phyloP scores from a whole-genome alignment of 108 stramenopile species.

The Aurantiochytrium sp. region DNA sequence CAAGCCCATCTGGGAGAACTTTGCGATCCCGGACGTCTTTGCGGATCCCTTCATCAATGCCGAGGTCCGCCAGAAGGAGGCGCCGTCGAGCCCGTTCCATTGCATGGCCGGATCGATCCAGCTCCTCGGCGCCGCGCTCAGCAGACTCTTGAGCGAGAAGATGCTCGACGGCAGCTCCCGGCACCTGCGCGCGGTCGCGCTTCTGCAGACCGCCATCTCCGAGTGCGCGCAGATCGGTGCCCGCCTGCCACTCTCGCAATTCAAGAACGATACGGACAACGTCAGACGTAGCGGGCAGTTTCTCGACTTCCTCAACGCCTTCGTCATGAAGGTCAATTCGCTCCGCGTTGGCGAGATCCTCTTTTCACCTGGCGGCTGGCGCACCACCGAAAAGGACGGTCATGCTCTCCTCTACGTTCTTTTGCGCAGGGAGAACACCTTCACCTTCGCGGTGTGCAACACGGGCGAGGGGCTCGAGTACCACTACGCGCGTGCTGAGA shows the following conservation, averaged over 20 bases:
- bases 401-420: constrained; percentile 17
- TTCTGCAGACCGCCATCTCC: constrained; percentile 2
- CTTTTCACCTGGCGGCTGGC: constrained; percentile 28
- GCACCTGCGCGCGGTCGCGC: neutral
- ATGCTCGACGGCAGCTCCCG: neutral
- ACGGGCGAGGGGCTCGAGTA: constrained; percentile 25
- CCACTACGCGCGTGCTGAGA: neutral
- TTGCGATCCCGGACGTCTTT: neutral
- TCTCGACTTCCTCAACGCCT: constrained; percentile 19
- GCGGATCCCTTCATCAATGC: neutral
- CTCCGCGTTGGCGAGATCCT: constrained; percentile 4
- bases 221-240: constrained; percentile 19
- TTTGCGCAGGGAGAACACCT: neutral
- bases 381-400: neutral
- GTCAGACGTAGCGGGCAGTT: neutral
- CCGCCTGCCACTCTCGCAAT: neutral
- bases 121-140: neutral
- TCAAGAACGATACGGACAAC: neutral
- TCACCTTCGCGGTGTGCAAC: constrained; percentile 19
- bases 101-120: constrained; percentile 21
- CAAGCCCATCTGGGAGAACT: constrained; percentile 21
- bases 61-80: neutral
- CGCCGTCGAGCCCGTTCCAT: neutral
- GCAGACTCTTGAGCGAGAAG: constrained; percentile 12
- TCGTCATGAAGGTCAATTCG: constrained; percentile 18